phyloP scores from a whole-genome alignment of 768 basidiomycete species.

The Trichaptum fuscoviolaceum region DNA sequence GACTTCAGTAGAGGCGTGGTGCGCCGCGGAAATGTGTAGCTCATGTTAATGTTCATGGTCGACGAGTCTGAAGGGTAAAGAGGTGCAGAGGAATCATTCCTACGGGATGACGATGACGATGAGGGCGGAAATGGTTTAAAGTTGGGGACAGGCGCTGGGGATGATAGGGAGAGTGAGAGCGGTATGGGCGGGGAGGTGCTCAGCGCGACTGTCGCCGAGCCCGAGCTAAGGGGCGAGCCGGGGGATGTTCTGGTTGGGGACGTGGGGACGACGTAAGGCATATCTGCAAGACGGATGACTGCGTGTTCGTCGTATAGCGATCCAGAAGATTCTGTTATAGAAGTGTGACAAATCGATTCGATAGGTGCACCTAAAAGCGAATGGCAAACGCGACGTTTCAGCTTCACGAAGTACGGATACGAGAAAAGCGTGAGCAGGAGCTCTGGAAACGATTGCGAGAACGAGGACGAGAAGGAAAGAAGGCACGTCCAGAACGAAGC shows the following conservation, averaged over 20 bases:
- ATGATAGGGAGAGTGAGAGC: neutral
- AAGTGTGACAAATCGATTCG: neutral
- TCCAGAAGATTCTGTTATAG: neutral
- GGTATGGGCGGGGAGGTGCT: neutral
- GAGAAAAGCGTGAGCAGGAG: neutral
- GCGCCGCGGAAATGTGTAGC: neutral
- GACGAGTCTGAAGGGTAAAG: neutral
- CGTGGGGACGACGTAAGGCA: neutral
- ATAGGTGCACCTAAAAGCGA: neutral
- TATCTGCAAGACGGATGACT: neutral
- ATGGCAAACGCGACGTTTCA: neutral
- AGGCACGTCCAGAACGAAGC: neutral
- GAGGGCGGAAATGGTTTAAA: neutral
- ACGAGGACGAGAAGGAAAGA: neutral
- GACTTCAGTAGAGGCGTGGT: neutral
- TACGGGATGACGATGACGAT: neutral
- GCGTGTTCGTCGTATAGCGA: neutral
- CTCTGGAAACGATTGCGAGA: neutral
- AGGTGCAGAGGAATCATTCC: neutral
- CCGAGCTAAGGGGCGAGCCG: neutral
- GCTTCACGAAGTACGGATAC: neutral
- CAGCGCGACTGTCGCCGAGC: neutral
- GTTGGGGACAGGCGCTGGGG: neutral
- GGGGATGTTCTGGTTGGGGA: neutral
- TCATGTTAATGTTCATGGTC: neutral